Evolutionary conservation across 495 filamentous ascomycete species (phyloP).

Genomic region (Penicillium herquei): DNA sequence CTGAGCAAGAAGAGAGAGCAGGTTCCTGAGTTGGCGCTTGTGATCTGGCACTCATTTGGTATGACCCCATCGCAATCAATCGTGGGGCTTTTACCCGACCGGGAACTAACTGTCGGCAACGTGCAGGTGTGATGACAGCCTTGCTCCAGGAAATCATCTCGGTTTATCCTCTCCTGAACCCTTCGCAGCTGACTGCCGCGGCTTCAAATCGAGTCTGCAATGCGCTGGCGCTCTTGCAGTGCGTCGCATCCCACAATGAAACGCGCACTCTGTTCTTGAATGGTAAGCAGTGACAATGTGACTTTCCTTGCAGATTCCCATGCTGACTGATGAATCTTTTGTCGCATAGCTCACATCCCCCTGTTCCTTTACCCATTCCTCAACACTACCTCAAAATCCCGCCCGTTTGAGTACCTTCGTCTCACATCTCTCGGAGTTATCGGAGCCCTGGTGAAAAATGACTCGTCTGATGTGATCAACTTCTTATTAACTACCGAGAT

Average conservation of each 20-base stretch:
- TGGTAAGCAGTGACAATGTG: conserved; percentile 52
- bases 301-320: background rate
- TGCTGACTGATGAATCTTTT: conserved; percentile 2
- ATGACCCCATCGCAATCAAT: conserved; percentile 30
- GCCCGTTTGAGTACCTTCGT: conserved; percentile 96
- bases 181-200: conserved; percentile 92
- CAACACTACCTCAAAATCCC: conserved; percentile 97
- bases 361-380: conserved; percentile 98
- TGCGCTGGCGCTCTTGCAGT: conserved; percentile 92
- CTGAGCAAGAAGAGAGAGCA: conserved; percentile 99
- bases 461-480: conserved; percentile 97
- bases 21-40: conserved; percentile 92
- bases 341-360: conserved; percentile 82
- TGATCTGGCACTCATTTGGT: conserved; percentile 99
- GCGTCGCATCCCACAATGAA: conserved; percentile 96
- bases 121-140: conserved; percentile 92
- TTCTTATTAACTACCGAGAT: conserved; percentile 99
- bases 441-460: conserved; percentile 96
- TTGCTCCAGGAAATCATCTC: conserved; percentile 98
- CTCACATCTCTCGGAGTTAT: conserved; percentile 98
- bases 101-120: conserved; percentile 25
- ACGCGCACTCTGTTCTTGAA: conserved; percentile 89
- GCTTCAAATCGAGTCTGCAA: conserved; percentile 98
- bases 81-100: conserved; percentile 16
- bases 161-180: conserved; percentile 94